Base-by-base conservation (phyloP, 768 basidiomycete genomes). In the Naganishia friedmannii region DNA sequence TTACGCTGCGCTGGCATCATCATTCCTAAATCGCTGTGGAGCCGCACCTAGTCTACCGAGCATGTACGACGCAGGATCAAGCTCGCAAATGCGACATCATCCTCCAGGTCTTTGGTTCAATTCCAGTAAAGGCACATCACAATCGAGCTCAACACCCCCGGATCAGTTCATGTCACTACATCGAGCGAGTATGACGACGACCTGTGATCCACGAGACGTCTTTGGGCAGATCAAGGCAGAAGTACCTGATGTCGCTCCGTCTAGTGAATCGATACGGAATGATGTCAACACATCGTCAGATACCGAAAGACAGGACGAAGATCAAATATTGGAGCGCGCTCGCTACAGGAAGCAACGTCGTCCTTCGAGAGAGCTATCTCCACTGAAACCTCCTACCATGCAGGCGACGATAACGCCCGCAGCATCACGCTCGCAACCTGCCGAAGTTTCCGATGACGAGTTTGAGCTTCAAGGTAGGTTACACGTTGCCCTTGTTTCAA, bases 171-270 rank as follows among this genome's bases (percentile, higher is more conserved):
- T 63, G 60, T 3, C 46, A 7, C 39, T 29, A 28, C 60, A 63
- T 4, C 60, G 42, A 10, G 28, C 21, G 21, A 17, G 42, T 42
- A 63, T 39, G 10, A 19, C 42, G 39, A 63, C 60, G 26, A 63
- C 60, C 1, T 63, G 60, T n/a, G 60, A 63, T 63, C 60, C 60
- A 10, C 60, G 60, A 23, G 60, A 63, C 39, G 60, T 63, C 8
- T 63, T 63, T 34, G 60, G 60, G n/a, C 19, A 12, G 3, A 23
- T 51, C 48, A 51, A 45, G 39, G 7, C 60, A 26, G 39, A n/a
- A 45, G 32, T n/a, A 37, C n/a, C 28, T 23, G 32, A 15, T n/a
- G 7, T 12, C 37, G 19, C 34, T 58, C 7, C n/a, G 9, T 10
- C 34, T 3, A n/a, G 34, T 23, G 12, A 32, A 13, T 15, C 42